Conservation (phyloP, 2,329 filamentous ascomycete genomes). For the Microsporum ferrugineum region DNA sequence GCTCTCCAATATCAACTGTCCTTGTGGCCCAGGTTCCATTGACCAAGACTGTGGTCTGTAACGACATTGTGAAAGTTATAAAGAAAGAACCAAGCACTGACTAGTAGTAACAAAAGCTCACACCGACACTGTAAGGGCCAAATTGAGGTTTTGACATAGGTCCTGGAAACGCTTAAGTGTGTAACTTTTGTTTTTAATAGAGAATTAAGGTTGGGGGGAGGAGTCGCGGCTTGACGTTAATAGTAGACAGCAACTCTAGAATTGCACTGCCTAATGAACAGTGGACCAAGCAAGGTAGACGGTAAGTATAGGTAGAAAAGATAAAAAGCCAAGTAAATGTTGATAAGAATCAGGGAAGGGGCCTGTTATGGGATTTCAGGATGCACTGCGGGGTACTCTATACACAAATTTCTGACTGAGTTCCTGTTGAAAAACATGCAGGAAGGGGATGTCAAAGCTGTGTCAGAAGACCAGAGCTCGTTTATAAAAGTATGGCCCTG, state of each 20-base stretch:
- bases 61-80: slow-evolving; percentile 11
- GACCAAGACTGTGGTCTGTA: slow-evolving; percentile 14
- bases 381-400: slow-evolving; percentile 1
- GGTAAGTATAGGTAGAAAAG: not conserved
- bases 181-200: no score
- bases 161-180: not conserved
- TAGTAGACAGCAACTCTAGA: not conserved
- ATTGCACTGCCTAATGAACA: not conserved
- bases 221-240: no score
- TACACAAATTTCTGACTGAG: not conserved
- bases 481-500: not conserved
- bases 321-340: not conserved
- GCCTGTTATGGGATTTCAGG: not conserved
- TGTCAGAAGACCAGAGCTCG: not conserved
- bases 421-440: not conserved
- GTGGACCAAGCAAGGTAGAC: not conserved
- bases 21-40: slow-evolving; percentile 14
- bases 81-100: not conserved
- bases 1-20: slow-evolving; percentile 14
- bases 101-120: not conserved
- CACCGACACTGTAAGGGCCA: not conserved
- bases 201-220: no score
- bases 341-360: not conserved
- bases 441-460: not conserved
- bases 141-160: not conserved